Base-by-base conservation (phyloP, 352 stramenopile genomes). In the Peronospora belbahrii region DNA sequence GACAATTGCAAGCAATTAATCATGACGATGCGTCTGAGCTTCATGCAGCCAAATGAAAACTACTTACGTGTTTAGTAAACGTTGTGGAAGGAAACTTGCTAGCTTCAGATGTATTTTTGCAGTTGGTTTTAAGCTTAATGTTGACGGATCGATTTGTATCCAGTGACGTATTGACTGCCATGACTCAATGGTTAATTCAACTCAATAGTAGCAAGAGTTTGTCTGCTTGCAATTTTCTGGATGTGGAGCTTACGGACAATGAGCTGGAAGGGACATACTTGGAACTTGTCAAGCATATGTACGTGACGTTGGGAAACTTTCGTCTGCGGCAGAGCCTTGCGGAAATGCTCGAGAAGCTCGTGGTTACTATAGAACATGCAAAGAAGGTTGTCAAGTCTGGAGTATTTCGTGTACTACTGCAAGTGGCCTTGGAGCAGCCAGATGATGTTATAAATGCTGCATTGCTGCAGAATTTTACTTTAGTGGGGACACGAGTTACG, bases 211-310 rank as follows among this genome's bases (percentile, higher is more conserved):
- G 31, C 7, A 27, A 35, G 8, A 31, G 10, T 28, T 7, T 34
- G 20, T 4, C 19, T 15, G 6, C 17, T 17, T 17, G 0, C 7
- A 45, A 45, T 28, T 13, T 77, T 1, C 22, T 78, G 28, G 28
- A 41, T 6, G 24, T 61, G 0, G 35, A 52, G 4, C 13, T 56
- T 6, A 25, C 43, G 4, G 38, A 20, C 8, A 34, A 33, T 27
- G 50, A 62, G 9, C 40, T 62, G 7, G 37, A 43, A 4, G 48
- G 11, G 11, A 52, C 55, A 11, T 73, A 55, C 13, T 22, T 85
- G 17, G 56, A 75, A n/a, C 42, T 87, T 11, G 31, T 83, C 31
- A 85, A 87, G 60, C 78, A 89, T 36, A 70, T 86, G 40, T 89
- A 87, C 45, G 74, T 86, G 54, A 86, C 71, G 25, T 52, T 86